Evolutionary conservation across 2,329 filamentous ascomycete species (phyloP).

Genomic region (Claviceps cyperi): DNA sequence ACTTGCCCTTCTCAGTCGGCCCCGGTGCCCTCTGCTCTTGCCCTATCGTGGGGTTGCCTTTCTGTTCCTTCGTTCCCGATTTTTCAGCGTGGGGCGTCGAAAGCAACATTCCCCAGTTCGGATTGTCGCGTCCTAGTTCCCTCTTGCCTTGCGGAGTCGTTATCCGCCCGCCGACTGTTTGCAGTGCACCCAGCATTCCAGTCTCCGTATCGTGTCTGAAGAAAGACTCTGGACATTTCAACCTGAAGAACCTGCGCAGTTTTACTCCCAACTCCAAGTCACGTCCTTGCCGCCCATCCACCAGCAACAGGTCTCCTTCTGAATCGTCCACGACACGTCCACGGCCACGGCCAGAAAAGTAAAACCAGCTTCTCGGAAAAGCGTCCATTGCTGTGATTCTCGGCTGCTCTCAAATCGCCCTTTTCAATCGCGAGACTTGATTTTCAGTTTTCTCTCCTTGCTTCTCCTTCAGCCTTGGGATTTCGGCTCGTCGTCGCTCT

Average conservation of each 20-base stretch:
- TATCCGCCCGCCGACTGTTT: conserved; percentile 5
- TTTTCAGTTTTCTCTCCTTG: background rate
- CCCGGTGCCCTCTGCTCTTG: background rate
- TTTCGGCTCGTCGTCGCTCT: background rate
- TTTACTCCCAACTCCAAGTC: background rate
- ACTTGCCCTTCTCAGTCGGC: background rate
- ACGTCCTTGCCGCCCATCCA: background rate
- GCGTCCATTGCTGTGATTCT: background rate
- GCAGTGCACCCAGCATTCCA: conserved; percentile 9
- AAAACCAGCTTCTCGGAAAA: background rate
- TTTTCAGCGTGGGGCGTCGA: background rate
- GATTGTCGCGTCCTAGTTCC: background rate
- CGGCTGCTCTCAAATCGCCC: background rate
- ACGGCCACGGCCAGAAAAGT: background rate
- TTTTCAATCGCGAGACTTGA: too few relatives aligned
- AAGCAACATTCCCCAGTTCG: background rate
- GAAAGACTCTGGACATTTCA: background rate
- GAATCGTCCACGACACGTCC: background rate
- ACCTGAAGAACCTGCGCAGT: conserved; percentile 1
- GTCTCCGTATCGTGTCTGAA: background rate
- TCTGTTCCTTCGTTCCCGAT: background rate
- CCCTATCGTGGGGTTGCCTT: background rate
- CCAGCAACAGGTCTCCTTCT: background rate
- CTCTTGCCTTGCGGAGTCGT: background rate
- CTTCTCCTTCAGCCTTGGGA: background rate